These are phyloP conservation scores for Leptomonas pyrrhocoris DNA, from an alignment of 208 protist species.

Conservation along the genomic window DNA sequence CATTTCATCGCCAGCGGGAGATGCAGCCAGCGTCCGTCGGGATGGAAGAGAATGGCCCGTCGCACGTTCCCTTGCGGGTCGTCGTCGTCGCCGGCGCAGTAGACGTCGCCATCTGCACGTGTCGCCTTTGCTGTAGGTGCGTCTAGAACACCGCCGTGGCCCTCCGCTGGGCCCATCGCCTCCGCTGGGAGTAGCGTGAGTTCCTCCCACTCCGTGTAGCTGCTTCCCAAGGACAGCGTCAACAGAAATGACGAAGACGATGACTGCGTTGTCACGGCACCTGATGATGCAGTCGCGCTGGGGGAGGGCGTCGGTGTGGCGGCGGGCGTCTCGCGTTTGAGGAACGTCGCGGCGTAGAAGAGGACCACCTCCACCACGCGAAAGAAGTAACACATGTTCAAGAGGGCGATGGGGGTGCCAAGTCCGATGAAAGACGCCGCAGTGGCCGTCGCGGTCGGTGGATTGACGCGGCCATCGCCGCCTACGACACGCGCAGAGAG, in stretches of 20 bases:
- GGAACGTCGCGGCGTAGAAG: slow-evolving; percentile 55
- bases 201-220: slow-evolving; percentile 68
- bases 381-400: slow-evolving; percentile 65
- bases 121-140: not conserved
- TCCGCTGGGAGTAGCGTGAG: slow-evolving; percentile 28
- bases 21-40: slow-evolving; percentile 85
- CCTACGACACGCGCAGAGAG: not conserved
- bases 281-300: not conserved
- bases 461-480: not conserved
- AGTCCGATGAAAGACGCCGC: slow-evolving; percentile 34
- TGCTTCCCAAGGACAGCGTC: slow-evolving; percentile 7
- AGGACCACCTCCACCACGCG: slow-evolving; percentile 68
- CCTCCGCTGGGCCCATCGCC: not conserved
- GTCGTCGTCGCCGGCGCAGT: slow-evolving; percentile 21
- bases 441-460: not conserved
- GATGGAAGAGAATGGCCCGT: slow-evolving; percentile 36
- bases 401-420: slow-evolving; percentile 36
- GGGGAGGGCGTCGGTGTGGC: not conserved
- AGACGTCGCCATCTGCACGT: slow-evolving; percentile 4
- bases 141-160: not conserved
- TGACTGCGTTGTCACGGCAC: no score
- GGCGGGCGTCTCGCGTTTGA: slow-evolving; percentile 1
- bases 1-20: slow-evolving; percentile 64
- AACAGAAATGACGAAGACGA: not conserved
- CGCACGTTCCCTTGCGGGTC: slow-evolving; percentile 33